Evolutionary conservation across 805 yeast species (phyloP), one percentile per base, ranked within the genome.

Genomic region (Saccharomycopsis olivae): DNA sequence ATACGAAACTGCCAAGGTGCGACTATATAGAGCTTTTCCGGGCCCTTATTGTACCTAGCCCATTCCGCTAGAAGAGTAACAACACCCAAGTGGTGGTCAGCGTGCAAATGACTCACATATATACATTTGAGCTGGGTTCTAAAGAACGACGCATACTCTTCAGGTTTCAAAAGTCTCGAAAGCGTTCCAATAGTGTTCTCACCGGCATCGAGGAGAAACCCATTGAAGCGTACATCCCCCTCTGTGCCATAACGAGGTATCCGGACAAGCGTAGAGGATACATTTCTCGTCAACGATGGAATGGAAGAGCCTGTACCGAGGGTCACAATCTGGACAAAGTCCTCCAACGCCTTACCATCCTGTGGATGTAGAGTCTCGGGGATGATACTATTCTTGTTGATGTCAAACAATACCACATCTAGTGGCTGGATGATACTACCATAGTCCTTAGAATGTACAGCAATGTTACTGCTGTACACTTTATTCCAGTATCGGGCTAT

Each of bases 41-140:
- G 64, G 11, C 60, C 55, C 24, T 58, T 53, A 43, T 71, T 65
- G 13, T 60, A 55, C 25, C 58, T 54, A 35, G 58, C 53, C 94
- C 96, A 88, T 47, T 73, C 75, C 29, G 66, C 64, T 20, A 92
- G 64, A 3, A 92, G 57, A 4, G 85, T 70, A 6, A 81, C 61
- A 4, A 83, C 65, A 0, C 99, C 99, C 31, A 92, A 61, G 57
- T 89, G 96, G 56, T 92, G 99, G 56, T 92, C 99, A 0, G 97
- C 98, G 59, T 92, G 99, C 51, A 89, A 64, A 64, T 92, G 99
- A 50, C 94, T 81, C 39, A 92, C 62, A 52, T 73, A 83, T 16
- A 89, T 62, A 39, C 84, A 43, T 24, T 69, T 62, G 42, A 88
- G 59, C 51, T 88, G 94, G 30, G 59, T 48, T 5, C 29, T 24